phyloP scores from a whole-genome alignment of 1,284 basidiomycete genomes.

The Ustilago nuda region DNA sequence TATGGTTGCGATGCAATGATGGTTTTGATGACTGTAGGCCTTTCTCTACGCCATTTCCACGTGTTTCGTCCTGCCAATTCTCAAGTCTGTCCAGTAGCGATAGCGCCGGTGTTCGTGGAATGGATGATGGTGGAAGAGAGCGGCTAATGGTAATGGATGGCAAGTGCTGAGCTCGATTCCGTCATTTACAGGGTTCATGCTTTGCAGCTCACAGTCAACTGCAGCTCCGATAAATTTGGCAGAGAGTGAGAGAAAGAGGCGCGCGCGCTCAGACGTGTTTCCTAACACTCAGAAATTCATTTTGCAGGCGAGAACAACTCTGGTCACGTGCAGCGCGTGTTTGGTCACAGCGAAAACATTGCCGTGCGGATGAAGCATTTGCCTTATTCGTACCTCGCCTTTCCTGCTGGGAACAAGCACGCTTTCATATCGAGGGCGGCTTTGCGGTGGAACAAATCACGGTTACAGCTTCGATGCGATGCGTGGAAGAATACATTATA shows the following conservation, averaged over 20 bases:
- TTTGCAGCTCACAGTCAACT: background rate
- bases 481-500: slow-evolving; percentile 8
- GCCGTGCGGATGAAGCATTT: background rate
- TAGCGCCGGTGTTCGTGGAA: background rate
- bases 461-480: slow-evolving; percentile 1
- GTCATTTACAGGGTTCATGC: background rate
- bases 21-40: background rate
- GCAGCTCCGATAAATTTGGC: background rate
- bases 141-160: background rate
- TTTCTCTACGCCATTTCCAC: background rate
- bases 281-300: background rate
- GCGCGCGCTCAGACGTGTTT: slow-evolving; percentile 15
- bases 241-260: slow-evolving; percentile 2
- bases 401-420: too few relatives aligned
- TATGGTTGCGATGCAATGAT: background rate
- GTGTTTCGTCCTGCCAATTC: background rate
- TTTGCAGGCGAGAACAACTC: slow-evolving; percentile 32
- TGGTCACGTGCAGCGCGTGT: slow-evolving; percentile 39
- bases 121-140: background rate
- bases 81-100: background rate
- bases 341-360: background rate
- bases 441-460: background rate
- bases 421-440: background rate
- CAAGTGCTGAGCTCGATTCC: background rate
- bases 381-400: too few relatives aligned